phyloP scores from a whole-genome alignment of 1,139 yeast genomes.

The Blastobotrys persicus region DNA sequence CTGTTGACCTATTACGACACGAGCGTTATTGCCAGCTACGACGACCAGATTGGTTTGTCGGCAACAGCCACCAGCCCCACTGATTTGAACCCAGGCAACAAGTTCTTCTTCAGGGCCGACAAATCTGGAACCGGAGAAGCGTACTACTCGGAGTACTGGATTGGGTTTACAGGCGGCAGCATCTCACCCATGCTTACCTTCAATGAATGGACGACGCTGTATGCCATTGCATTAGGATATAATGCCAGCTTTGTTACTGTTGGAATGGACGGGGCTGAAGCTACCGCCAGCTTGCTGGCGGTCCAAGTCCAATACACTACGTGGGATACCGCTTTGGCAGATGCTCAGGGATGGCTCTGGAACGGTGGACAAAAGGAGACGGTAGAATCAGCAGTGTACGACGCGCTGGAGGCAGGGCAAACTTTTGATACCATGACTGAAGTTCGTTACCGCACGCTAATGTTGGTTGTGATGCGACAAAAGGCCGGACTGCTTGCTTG shows the following conservation, averaged over 20 bases:
- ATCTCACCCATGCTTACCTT: background rate
- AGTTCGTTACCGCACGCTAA: background rate
- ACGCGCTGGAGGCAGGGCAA: background rate
- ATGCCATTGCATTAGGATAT: conserved; percentile 1
- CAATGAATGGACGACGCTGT: background rate
- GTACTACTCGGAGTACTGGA: background rate
- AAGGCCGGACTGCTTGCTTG: background rate
- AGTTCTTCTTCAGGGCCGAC: conserved; percentile 3
- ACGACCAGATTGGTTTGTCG: background rate
- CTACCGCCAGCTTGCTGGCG: background rate
- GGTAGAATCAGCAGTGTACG: background rate
- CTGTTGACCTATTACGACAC: background rate
- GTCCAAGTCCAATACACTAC: background rate
- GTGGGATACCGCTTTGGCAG: background rate
- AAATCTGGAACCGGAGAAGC: background rate
- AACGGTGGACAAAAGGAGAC: background rate
- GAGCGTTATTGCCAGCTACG: background rate
- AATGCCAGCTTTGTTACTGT: background rate
- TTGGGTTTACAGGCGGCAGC: background rate
- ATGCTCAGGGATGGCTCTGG: background rate
- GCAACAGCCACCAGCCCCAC: background rate
- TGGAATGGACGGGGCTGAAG: background rate
- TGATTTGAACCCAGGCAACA: background rate
- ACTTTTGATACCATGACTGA: background rate
- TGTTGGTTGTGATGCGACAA: background rate